Conservation (phyloP, 164 flowering plant species). For the Stephania yunnanensis region DNA sequence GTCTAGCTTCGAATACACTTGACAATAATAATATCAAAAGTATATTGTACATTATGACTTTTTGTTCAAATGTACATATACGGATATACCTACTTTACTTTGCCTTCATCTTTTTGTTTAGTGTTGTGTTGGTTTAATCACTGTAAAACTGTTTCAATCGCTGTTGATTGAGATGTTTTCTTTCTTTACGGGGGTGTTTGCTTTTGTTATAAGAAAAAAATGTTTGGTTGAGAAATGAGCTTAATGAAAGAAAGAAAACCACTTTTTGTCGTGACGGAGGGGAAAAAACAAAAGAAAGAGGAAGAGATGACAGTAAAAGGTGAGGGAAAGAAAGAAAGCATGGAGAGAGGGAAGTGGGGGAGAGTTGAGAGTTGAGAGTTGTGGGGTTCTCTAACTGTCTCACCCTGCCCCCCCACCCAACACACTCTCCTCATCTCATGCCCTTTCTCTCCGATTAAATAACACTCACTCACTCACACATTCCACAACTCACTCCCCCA, state of each 20-base stretch:
- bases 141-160: too few relatives aligned
- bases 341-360: conserved; percentile 18
- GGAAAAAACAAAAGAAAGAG: conserved; percentile 1
- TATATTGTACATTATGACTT: too few relatives aligned
- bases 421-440: conserved; percentile 3
- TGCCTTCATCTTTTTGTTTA: too few relatives aligned
- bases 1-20: too few relatives aligned
- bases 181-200: background rate
- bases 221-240: background rate
- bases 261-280: conserved; percentile 22
- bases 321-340: conserved; percentile 13
- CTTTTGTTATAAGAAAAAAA: conserved; percentile 1
- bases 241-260: conserved; percentile 12
- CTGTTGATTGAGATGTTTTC: background rate
- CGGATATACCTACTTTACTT: too few relatives aligned
- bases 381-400: conserved; percentile 50
- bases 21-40: too few relatives aligned
- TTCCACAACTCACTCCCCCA: conserved; percentile 29
- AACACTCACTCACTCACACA: conserved; percentile 18
- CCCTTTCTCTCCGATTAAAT: conserved; percentile 20
- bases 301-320: conserved; percentile 9
- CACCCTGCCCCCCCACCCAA: conserved; percentile 41
- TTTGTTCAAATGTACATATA: too few relatives aligned
- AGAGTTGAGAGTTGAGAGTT: conserved; percentile 2
- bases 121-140: too few relatives aligned